These are phyloP conservation scores for Suillus decipiens DNA, from an alignment of 768 basidiomycete species.

Conservation along the genomic window DNA sequence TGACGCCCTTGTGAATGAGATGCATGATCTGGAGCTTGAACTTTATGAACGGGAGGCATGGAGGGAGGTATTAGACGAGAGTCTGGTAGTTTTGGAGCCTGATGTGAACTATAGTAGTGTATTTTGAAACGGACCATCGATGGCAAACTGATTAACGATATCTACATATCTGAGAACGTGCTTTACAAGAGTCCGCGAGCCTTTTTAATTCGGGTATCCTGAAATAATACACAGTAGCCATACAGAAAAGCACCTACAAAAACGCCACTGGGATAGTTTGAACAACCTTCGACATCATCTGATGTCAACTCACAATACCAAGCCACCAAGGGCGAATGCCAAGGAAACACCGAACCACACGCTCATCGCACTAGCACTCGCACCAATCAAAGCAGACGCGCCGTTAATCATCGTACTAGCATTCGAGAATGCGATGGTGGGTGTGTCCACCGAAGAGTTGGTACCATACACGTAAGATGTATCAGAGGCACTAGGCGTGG, in stretches of 20 bases:
- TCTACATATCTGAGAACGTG: background rate
- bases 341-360: slow-evolving; percentile 16
- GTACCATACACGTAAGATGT: slow-evolving; percentile 66
- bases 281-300: slow-evolving; percentile 2
- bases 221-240: background rate
- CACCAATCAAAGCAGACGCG: slow-evolving; percentile 15
- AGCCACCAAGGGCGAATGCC: slow-evolving; percentile 18
- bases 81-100: slow-evolving; percentile 13
- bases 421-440: slow-evolving; percentile 60
- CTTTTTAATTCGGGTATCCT: slow-evolving; percentile 9
- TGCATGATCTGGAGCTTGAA: slow-evolving; percentile 57
- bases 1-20: slow-evolving; percentile 54
- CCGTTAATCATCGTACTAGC: slow-evolving; percentile 54
- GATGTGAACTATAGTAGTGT: background rate
- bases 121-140: background rate
- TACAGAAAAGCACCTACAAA: background rate
- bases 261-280: background rate
- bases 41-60: slow-evolving; percentile 42
- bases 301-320: slow-evolving; percentile 20
- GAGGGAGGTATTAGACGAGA: slow-evolving; percentile 19
- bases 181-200: slow-evolving; percentile 3
- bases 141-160: background rate
- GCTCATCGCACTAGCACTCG: slow-evolving; percentile 14
- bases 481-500: slow-evolving; percentile 42
- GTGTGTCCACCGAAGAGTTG: slow-evolving; percentile 54